Evolutionary conservation across 2,329 filamentous ascomycete genomes (phyloP), one percentile per base, ranked within the genome.

Genomic region (Aureobasidium zeae): DNA sequence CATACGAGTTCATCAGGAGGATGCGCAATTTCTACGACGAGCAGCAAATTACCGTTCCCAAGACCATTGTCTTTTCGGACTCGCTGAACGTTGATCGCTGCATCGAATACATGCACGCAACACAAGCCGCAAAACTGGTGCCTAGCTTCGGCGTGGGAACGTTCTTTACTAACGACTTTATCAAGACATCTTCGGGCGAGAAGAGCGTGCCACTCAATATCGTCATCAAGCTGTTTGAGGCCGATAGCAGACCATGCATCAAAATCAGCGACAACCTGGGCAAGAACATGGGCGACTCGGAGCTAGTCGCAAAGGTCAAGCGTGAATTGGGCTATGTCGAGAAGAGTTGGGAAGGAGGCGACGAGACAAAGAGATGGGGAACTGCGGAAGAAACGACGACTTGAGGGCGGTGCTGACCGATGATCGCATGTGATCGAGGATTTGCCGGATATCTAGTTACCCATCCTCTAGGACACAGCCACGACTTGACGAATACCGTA

Each of bases 151-250:
- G 91, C 48, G 84, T 98, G 1, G 91, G 91, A 4, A 98, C 91
- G 0, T 96, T 86, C 64, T 73, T 98, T 55, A 98, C 91, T 3
- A 77, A 98, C 57, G 91, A 98, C 63, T 98, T 91, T 60, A 68
- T 67, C n/a, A 77, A 83, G 51, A 67, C 74, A 48, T 77, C 72
- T 25, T 83, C 80, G 1, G 80, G 81, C 28, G 78, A 79, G 53
- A 96, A 95, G 65, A 95, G 88, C 0, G 77, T 80, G 12, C 91
- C 91, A 0, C 68, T 98, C 44, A 98, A 98, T 57, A 98, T 98
- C 55, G 91, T 98, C 53, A 95, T 98, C 67, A 98, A 98, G 67
- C 74, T 98, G 48, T 86, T 85, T 49, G 87, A 85, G 8, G 91
- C 87, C 0, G 77, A 71, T 11, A 88, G 88, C 5, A 76, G 80